Percentiles rank a stretch among this genome's conserved stretches.
Evolutionary conservation across 225 moss, liverwort and hornwort genomes (phyloP).

Genomic region (Polytrichum formosum): DNA sequence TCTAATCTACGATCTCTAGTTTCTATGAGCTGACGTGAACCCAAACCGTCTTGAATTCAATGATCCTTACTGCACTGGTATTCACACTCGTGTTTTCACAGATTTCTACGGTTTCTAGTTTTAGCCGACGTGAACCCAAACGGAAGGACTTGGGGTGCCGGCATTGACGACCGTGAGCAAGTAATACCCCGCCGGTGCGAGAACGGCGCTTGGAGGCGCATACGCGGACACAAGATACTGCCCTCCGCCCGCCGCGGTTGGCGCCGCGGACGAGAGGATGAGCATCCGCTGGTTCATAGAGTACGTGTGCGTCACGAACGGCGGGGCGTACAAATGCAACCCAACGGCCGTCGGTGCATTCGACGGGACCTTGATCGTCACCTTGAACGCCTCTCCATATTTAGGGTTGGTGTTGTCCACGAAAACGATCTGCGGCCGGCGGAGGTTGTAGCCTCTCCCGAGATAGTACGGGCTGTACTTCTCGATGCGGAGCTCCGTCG

Average conservation of each 20-base stretch:
- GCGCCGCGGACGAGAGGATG: slow-evolving; percentile 6
- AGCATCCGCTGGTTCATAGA: slow-evolving; percentile 53
- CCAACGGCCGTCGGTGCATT: slow-evolving; percentile 1
- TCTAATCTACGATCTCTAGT: too few species aligned
- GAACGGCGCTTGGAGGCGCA: slow-evolving; percentile 29
- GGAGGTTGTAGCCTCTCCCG: not conserved
- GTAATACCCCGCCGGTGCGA: slow-evolving; percentile 51
- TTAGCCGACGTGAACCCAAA: slow-evolving; percentile 45
- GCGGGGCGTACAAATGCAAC: slow-evolving; percentile 51
- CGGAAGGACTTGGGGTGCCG: slow-evolving; percentile 36
- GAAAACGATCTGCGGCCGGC: slow-evolving; percentile 4
- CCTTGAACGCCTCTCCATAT: slow-evolving; percentile 26
- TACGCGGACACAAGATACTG: slow-evolving; percentile 4
- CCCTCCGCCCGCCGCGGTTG: slow-evolving; percentile 5
- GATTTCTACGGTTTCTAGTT: too few species aligned
- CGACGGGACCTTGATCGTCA: slow-evolving; percentile 21
- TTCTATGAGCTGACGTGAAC: too few species aligned
- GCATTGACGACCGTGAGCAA: slow-evolving; percentile 33
- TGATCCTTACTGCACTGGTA: too few species aligned
- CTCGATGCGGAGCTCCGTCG: slow-evolving; percentile 59
- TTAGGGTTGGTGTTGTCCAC: slow-evolving; percentile 3
- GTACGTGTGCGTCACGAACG: slow-evolving; percentile 58
- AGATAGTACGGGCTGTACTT: slow-evolving; percentile 35
- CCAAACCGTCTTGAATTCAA: too few species aligned
- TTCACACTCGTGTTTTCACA: too few species aligned